Base-by-base conservation (phyloP, 208 protist species). In the Naegleria gruberi region DNA sequence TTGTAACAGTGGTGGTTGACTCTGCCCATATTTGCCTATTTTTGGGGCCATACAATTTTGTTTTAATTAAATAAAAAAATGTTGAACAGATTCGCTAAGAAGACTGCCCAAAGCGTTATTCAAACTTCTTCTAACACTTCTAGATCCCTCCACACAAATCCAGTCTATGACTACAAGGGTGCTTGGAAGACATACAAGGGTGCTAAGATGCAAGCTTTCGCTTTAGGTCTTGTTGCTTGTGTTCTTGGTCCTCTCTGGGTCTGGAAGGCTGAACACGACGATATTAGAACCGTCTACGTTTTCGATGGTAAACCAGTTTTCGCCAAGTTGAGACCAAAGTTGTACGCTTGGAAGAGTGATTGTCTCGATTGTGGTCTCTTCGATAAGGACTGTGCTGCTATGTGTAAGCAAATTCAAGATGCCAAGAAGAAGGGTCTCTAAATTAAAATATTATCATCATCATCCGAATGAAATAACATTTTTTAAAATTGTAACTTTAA, bases 201-300 rank as follows among this genome's bases (percentile, higher is more conserved):
- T 37, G 65, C 65, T 37, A 77, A 77, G 34, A 37, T 12, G 65
- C 65, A 77, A 77, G 65, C 65, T 8, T 77, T 77, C 65, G 65
- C 65, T 37, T 77, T 77, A n/a, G 65, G 65, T 37, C 6, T n/a
- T n/a, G n/a, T 37, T 37, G 65, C 65, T 8, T 37, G 17, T 37
- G 65, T 30, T 6, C 17, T 77, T n/a, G 17, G 6, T 15, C 65
- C 65, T 77, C 30, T 77, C 17, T 77, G 65, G 65, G 65, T 77
- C 34, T 77, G 34, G 26, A 77, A 77, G 34, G 65, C 34, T 37
- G 65, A 77, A 77, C 17, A 77, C n/a, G 65, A 77, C 8, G 30
- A 77, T 37, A 77, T 77, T n/a, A 77, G 65, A 77, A 77, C 65
- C 30, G 65, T 77, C 65, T 77, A 77, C 34, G 65, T 77, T 77